These are phyloP conservation scores for Alloteropsis angusta DNA, from an alignment of 202 grass and related monocot genomes.

Conservation along the genomic window DNA sequence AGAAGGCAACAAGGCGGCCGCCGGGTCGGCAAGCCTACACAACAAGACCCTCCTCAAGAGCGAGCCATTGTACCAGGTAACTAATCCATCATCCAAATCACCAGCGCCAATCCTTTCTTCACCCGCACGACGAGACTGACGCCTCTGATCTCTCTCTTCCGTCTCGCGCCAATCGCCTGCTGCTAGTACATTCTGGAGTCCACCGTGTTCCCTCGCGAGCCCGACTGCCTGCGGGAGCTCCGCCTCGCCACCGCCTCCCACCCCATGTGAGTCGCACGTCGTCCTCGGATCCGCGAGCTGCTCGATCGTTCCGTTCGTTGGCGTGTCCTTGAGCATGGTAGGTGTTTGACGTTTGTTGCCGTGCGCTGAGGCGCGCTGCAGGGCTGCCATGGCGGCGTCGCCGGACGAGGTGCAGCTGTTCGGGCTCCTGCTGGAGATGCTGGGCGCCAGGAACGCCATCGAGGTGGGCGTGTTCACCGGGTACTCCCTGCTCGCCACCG, in stretches of 20 bases:
- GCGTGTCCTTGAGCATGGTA: background rate
- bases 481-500: conserved; percentile 69
- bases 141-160: background rate
- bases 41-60: conserved; percentile 66
- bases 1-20: background rate
- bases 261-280: conserved; percentile 25
- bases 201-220: conserved; percentile 60
- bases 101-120: background rate
- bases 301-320: background rate
- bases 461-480: conserved; percentile 76
- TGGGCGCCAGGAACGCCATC: conserved; percentile 49
- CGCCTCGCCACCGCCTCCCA: conserved; percentile 41
- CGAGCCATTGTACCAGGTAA: conserved; percentile 54
- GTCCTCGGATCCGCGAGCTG: background rate
- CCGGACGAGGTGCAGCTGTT: conserved; percentile 66
- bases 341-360: conserved; percentile 5
- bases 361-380: background rate
- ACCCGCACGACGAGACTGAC: background rate
- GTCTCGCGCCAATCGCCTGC: background rate
- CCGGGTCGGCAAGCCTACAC: conserved; percentile 16
- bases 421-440: conserved; percentile 44
- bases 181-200: conserved; percentile 59
- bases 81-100: background rate
- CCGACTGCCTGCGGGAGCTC: conserved; percentile 52
- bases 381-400: conserved; percentile 40